Evolutionary conservation across 345 rosid species (phyloP), one percentile per base, ranked within the genome.

Genomic region (Gossypium mustelinum): DNA sequence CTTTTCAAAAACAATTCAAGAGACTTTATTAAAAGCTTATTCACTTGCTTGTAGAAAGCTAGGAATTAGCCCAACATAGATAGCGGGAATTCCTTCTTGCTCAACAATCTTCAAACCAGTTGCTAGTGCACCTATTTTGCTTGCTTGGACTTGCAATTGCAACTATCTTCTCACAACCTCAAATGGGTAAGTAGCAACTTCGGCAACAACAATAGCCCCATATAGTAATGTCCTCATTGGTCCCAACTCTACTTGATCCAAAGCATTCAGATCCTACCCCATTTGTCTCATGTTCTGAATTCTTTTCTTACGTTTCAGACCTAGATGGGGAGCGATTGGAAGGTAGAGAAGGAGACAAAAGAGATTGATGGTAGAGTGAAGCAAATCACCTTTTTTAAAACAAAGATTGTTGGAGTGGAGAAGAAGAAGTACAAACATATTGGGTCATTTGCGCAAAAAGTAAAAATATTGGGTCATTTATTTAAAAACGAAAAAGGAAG

Each of bases 201-300:
- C 91, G 7, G 95, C 87, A 66, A 91, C 90, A 4, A 93, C 85
- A 74, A 88, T 45, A 65, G 93, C 96, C 68, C 91, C 93, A 65
- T 90, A 85, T 17, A 90, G 52, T 79, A 89, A 76, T 57, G 93
- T 90, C 82, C 89, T 84, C 45, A 85, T n/a, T 27, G 92, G 89
- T 75, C 96, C 91, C 82, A 90, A 83, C 83, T 90, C 93, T n/a
- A 90, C 87, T 79, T 81, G 91, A 54, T 89, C 87, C 8, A 90
- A 89, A 76, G 89, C 90, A 55, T 82, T 89, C 54, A 86, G 81
- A 51, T 87, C 90, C 63, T 84, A 80, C 18, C 81, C 88, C 44
- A 82, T 86, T 75, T 79, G 80, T 47, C 70, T 83, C 93, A 89
- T 81, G 81, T 83, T 84, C 67, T 86, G 78, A 76, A 87, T 83